Percentiles rank a stretch among this genome's conserved stretches.
Evolutionary conservation across 202 grass and related monocot species (phyloP).

Genomic region (Panicum virgatum): DNA sequence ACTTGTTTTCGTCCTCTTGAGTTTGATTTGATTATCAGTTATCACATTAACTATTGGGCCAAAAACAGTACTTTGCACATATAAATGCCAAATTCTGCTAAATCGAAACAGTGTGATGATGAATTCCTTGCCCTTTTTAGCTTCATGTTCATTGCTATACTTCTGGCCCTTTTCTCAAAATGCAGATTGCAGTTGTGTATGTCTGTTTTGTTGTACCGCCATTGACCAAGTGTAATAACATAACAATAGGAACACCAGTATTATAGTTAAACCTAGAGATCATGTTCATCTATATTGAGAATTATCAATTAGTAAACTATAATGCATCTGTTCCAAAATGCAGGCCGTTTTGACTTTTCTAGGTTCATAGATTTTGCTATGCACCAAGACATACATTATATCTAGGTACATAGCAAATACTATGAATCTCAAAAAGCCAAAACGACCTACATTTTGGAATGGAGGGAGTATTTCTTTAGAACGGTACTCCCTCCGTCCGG

Average conservation of each 20-base stretch:
- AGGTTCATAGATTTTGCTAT: too few relatives aligned
- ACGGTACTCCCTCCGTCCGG: too few relatives aligned
- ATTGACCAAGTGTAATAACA: neutral
- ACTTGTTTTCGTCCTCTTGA: neutral
- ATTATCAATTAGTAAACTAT: neutral
- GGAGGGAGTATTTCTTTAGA: too few relatives aligned
- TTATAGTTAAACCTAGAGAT: constrained; percentile 2
- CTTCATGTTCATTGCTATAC: neutral
- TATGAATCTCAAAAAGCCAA: too few relatives aligned
- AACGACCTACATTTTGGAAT: too few relatives aligned
- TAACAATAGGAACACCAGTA: constrained; percentile 1
- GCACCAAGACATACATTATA: too few relatives aligned
- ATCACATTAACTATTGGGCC: neutral
- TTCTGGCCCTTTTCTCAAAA: constrained; percentile 4
- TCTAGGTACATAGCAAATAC: too few relatives aligned
- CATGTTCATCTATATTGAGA: neutral
- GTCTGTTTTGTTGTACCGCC: neutral
- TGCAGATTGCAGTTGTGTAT: neutral
- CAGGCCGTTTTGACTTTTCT: too few relatives aligned
- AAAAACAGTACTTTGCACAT: neutral
- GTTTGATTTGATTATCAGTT: constrained; percentile 9
- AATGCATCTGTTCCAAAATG: too few relatives aligned
- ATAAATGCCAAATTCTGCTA: neutral
- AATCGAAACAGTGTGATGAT: constrained; percentile 1
- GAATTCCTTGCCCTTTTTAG: neutral